Evolutionary conservation across 2,329 filamentous ascomycete species (phyloP), one percentile per base, ranked within the genome.

Genomic region (Aspergillus proliferans): DNA sequence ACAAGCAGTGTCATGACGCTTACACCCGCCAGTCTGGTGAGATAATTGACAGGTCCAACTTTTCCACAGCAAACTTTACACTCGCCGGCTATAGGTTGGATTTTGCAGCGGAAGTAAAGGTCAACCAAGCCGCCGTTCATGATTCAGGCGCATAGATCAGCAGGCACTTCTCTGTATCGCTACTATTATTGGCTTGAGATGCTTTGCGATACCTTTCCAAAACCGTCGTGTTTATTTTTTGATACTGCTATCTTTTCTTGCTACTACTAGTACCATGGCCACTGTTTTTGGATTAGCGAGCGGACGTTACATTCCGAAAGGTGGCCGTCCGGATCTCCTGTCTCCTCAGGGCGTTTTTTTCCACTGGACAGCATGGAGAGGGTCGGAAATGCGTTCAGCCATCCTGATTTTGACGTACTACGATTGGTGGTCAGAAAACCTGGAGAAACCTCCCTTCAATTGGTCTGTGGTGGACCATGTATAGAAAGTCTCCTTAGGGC

Each of bases 221-320:
- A 58, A 62, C 58, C 38, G 53, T 62, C 56, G 55, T 51, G 46
- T 41, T 46, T 51, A 53, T 55, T 21, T 12, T 19, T 1, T 40
- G 26, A 30, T 30, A 12, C 10, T 30, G 9, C 9, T 12, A 30
- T 30, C 10, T 30, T 30, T 4, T 30, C 26, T 52, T 59, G 62
- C 56, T 59, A 58, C 58, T 52, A 46, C 43, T 59, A 57, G 59
- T 52, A 46, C 43, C 33, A 41, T 49, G 42, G 33, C 24, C 52
- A 52, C 63, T 63, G 65, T 47, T 66, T 68, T 57, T 54, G 61
- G 67, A 42, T 55, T 64, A 65, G 62, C 54, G 63, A 65, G 61
- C 58, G 50, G 56, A 51, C 58, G 63, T 64, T 64, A 52, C 66
- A 69, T 70, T 69, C 62, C 57, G 50, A 34, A 48, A 48, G 52